A percentile compares a stretch with the other conserved stretches of the same genome.
These are phyloP conservation scores for Saccharomyces hybrid DNA, from an alignment of 1,139 yeast species.

Conservation along the genomic window DNA sequence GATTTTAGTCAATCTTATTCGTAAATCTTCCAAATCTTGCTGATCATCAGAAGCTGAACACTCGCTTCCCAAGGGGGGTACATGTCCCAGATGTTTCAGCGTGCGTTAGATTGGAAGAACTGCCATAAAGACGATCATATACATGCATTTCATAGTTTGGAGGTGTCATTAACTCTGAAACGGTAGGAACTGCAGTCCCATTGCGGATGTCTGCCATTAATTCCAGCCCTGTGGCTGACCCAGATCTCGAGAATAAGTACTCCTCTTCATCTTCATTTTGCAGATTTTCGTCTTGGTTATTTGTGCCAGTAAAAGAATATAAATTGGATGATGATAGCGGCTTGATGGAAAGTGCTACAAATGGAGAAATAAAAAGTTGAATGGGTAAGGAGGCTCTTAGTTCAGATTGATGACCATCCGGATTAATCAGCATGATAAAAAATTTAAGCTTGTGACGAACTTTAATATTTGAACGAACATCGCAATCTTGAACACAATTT, in stretches of 20 bases:
- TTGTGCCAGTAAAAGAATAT: constrained; percentile 13
- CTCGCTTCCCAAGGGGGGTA: neutral
- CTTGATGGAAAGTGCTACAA: constrained; percentile 36
- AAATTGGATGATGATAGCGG: constrained; percentile 11
- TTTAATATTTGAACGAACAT: constrained; percentile 44
- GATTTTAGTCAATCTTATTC: neutral
- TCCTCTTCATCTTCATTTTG: constrained; percentile 21
- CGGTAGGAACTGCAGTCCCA: constrained; percentile 12
- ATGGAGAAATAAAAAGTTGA: constrained; percentile 59
- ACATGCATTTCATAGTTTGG: constrained; percentile 82
- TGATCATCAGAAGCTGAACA: neutral
- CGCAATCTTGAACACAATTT: constrained; percentile 79
- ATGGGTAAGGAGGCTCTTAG: constrained; percentile 62
- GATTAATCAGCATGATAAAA: constrained; percentile 46
- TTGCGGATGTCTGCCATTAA: constrained; percentile 5
- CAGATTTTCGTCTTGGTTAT: constrained; percentile 12
- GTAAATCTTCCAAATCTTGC: neutral
- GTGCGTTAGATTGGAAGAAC: constrained; percentile 30
- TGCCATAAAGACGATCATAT: constrained; percentile 77
- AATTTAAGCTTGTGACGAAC: constrained; percentile 58
- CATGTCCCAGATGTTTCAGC: neutral
- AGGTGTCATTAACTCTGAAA: constrained; percentile 51
- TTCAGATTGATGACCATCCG: constrained; percentile 58
- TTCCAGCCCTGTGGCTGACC: constrained; percentile 23
- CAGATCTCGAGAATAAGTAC: constrained; percentile 30